Base-by-base conservation (phyloP, 2,329 filamentous ascomycete genomes). In the Pseudogymnoascus sp. region DNA sequence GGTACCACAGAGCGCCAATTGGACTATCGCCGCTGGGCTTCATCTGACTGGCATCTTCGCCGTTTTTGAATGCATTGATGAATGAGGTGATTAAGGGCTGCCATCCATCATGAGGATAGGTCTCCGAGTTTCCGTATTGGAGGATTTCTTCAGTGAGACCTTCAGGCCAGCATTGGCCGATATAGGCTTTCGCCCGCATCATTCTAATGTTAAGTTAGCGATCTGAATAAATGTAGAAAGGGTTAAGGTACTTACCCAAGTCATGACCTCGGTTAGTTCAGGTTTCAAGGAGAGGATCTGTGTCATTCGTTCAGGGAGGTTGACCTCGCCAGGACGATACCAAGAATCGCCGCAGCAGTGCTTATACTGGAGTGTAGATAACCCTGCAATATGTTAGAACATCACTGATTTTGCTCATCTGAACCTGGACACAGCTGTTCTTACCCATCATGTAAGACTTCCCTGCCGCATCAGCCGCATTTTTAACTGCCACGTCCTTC, bases 151-250 rank as follows among this genome's bases (percentile, higher is more conserved):
- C 60, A 31, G 60, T 36, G 39, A 66, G 69, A 2, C 65, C 29
- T 62, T 76, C 74, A 5, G 69, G 63, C 71, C 72, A 74, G 36
- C 71, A 68, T 14, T 70, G 69, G 29, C 74, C 74, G 40, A 76
- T 71, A 67, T 77, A 76, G 75, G 64, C 70, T 72, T 63, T 76
- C 74, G 14, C 73, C 71, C 1, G 71, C 74, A 62, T 75, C 73
- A 63, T 76, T 75, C 72, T 69, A 11, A 23, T 5, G 42, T 63
- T 72, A 76, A 12, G 74, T 75, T 40, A 75, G 70, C 12, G 75
- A 66, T 62, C 76, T 70, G 29, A 29, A 69, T 60, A 74, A 74
- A 8, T 74, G 70, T 14, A 47, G 11, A 23, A 23, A 23, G 21
- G 3, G 2, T 42, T 11, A 11, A 42, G 8, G 10, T 12, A 23